phyloP scores from a whole-genome alignment of 371 early-diverging fungal genomes.

The Parasitella parasitica region DNA sequence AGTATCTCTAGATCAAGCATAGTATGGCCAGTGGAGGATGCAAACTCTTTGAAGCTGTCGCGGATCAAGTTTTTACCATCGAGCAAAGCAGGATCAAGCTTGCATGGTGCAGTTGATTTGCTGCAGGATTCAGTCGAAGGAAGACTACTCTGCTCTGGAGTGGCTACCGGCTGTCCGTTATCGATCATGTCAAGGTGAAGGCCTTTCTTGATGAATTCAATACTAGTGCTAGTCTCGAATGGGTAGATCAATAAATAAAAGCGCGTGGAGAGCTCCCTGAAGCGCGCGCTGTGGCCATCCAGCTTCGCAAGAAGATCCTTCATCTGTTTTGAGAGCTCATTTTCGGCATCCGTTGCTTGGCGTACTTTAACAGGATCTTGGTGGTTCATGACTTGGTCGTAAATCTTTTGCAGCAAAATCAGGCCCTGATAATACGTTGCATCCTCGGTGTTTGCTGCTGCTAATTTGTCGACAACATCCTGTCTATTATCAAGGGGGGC shows the following conservation, averaged over 20 bases:
- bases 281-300: neutral
- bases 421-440: slow-evolving; percentile 40
- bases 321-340: slow-evolving; percentile 21
- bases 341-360: slow-evolving; percentile 21
- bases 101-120: slow-evolving; percentile 4
- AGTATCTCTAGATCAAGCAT: slow-evolving; percentile 4
- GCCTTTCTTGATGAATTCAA: slow-evolving; percentile 23
- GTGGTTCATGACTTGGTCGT: slow-evolving; percentile 9
- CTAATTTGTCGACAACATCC: slow-evolving; percentile 10
- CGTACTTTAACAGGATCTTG: slow-evolving; percentile 14
- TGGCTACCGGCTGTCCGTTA: neutral
- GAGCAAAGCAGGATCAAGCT: slow-evolving; percentile 6
- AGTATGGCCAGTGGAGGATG: neutral
- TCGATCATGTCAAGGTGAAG: slow-evolving; percentile 11
- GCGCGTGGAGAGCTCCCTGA: slow-evolving; percentile 25
- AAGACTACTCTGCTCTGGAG: neutral
- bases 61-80: slow-evolving; percentile 7
- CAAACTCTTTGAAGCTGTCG: neutral
- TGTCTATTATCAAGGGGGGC: slow-evolving; percentile 16
- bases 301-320: slow-evolving; percentile 4
- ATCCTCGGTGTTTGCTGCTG: slow-evolving; percentile 30
- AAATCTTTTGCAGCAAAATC: slow-evolving; percentile 33
- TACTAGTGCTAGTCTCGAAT: slow-evolving; percentile 17
- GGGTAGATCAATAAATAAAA: slow-evolving; percentile 37
- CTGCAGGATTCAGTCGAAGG: neutral